These are phyloP conservation scores for Lichina pygmaea DNA, from an alignment of 495 filamentous ascomycete species.

Conservation along the genomic window DNA sequence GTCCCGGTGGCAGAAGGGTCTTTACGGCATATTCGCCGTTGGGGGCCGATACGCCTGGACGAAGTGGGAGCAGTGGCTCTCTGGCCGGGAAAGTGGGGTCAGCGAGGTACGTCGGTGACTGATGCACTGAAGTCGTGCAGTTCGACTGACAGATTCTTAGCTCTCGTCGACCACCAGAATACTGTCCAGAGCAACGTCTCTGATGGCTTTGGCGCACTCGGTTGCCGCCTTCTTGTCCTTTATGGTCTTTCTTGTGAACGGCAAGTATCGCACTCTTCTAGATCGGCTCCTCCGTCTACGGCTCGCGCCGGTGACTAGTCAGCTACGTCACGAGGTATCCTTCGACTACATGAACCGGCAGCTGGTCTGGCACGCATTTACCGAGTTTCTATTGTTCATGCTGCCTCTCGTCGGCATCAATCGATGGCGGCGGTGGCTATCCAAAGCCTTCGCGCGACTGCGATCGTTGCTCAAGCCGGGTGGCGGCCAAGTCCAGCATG, in stretches of 20 bases:
- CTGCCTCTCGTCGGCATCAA: constrained; percentile 81
- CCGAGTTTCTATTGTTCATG: constrained; percentile 89
- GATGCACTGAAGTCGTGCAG: neutral
- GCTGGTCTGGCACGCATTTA: constrained; percentile 96
- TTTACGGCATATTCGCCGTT: constrained; percentile 68
- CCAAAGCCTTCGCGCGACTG: constrained; percentile 54
- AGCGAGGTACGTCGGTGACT: constrained; percentile 19
- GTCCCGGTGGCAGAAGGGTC: constrained; percentile 49
- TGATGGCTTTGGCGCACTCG: constrained; percentile 44
- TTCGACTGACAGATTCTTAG: constrained; percentile 8
- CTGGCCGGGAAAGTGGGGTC: constrained; percentile 45
- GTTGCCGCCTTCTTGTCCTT: constrained; percentile 63
- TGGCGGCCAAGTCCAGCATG: neutral
- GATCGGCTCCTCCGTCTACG: constrained; percentile 72
- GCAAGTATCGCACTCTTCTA: constrained; percentile 69
- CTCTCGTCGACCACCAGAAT: constrained; percentile 22
- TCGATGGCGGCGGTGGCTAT: constrained; percentile 75
- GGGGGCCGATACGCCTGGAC: constrained; percentile 71
- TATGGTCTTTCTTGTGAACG: constrained; percentile 68
- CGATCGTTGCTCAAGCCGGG: constrained; percentile 30
- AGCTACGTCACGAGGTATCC: constrained; percentile 68
- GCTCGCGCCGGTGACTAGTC: constrained; percentile 52
- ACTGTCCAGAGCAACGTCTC: constrained; percentile 38
- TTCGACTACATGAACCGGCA: constrained; percentile 97
- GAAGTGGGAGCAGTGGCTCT: constrained; percentile 70